Conservation (phyloP, 768 basidiomycete genomes). For the Hysterangium stoloniferum region DNA sequence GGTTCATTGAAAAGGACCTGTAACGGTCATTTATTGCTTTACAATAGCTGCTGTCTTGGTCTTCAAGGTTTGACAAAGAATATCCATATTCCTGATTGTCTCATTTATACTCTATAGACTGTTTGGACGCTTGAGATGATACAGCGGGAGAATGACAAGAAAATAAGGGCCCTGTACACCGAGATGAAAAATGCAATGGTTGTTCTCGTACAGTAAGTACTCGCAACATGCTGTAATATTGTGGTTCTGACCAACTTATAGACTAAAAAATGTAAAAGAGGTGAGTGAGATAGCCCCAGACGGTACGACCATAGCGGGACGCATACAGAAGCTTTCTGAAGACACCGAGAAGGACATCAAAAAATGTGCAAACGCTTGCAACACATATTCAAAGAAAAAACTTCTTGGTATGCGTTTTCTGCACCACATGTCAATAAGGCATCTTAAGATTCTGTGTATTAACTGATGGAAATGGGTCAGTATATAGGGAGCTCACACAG, state of each 20-base stretch:
- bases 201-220: not conserved
- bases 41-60: slow-evolving; percentile 1
- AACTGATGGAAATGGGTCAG: too few species aligned
- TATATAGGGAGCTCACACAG: too few species aligned
- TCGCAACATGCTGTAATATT: too few species aligned
- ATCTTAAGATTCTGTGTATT: too few species aligned
- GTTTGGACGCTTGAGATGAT: slow-evolving; percentile 2
- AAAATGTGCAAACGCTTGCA: slow-evolving; percentile 36
- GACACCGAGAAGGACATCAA: slow-evolving; percentile 34
- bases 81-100: not conserved
- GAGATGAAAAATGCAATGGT: slow-evolving; percentile 6
- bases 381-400: slow-evolving; percentile 38
- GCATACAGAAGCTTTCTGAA: slow-evolving; percentile 25
- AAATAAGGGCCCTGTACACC: not conserved
- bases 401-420: too few species aligned
- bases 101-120: not conserved
- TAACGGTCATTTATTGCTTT: too few species aligned
- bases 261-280: slow-evolving; percentile 18
- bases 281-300: slow-evolving; percentile 21
- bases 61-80: too few species aligned
- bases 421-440: too few species aligned
- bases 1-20: not conserved
- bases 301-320: slow-evolving; percentile 24
- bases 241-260: slow-evolving; percentile 3
- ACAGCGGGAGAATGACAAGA: slow-evolving; percentile 6